A percentile compares a stretch with the other conserved stretches of the same genome.
These are phyloP conservation scores for Citrus reticulata DNA, from an alignment of 345 rosid species.

Conservation along the genomic window DNA sequence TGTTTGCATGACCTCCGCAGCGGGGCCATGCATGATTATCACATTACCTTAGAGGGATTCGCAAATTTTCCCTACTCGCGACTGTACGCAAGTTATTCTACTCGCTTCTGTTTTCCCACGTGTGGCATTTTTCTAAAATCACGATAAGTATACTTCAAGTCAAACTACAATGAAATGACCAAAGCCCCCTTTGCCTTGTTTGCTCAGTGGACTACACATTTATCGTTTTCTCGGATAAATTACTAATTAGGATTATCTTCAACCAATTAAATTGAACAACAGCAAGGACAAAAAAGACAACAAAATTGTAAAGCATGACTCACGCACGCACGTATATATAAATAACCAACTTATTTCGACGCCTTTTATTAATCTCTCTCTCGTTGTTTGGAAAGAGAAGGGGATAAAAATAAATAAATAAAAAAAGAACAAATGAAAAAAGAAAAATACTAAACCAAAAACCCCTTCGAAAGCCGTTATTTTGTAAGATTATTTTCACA, in stretches of 20 bases:
- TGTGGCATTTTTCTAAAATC: background rate
- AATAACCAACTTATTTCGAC: background rate
- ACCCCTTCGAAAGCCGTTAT: constrained; percentile 4
- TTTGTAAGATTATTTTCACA: background rate
- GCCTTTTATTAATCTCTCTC: background rate
- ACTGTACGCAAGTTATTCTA: background rate
- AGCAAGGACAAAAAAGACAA: constrained; percentile 3
- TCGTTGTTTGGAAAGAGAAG: background rate
- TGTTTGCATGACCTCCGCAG: constrained; percentile 25
- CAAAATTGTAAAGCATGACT: background rate
- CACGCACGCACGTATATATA: background rate
- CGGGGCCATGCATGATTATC: constrained; percentile 27
- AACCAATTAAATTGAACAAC: background rate
- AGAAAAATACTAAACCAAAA: background rate
- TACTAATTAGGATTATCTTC: background rate
- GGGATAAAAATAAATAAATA: too few relatives aligned
- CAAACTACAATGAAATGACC: background rate
- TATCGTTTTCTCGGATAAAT: background rate
- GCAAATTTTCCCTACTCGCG: background rate
- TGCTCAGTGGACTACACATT: background rate
- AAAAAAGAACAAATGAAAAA: too few relatives aligned
- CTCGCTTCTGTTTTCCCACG: background rate
- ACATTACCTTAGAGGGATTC: background rate
- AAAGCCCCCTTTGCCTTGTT: background rate
- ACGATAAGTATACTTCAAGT: background rate